A percentile compares a stretch with the other conserved stretches of the same genome.
Conservation (phyloP, 2,329 filamentous ascomycete genomes). For the Fusarium sp. region DNA sequence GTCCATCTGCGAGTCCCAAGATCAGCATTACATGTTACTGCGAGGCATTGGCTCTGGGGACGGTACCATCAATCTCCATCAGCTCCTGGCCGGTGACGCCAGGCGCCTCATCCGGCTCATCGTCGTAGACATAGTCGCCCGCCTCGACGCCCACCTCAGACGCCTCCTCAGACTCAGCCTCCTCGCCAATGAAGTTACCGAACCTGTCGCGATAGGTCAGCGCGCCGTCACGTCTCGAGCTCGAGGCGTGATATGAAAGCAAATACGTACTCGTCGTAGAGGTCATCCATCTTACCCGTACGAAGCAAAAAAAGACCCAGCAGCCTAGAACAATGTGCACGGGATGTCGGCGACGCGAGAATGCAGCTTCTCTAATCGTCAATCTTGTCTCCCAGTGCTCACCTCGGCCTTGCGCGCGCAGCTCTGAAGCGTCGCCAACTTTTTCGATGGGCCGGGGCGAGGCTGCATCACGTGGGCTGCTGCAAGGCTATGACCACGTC, state of each 20-base stretch:
- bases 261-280: conserved; percentile 87
- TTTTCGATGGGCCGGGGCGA: conserved; percentile 45
- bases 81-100: conserved; percentile 82
- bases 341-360: conserved; percentile 35
- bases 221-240: conserved; percentile 29
- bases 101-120: conserved; percentile 77
- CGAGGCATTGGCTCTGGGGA: background rate
- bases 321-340: conserved; percentile 29
- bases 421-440: conserved; percentile 44
- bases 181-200: conserved; percentile 98
- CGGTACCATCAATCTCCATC: conserved; percentile 90
- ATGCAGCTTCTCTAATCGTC: conserved; percentile 41
- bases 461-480: conserved; percentile 44
- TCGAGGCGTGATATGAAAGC: conserved; percentile 11
- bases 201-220: conserved; percentile 72
- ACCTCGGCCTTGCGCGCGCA: conserved; percentile 42
- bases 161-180: conserved; percentile 86
- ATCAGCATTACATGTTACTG: conserved; percentile 17
- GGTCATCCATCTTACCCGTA: conserved; percentile 82
- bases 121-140: conserved; percentile 86
- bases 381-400: conserved; percentile 41
- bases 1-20: conserved; percentile 70
- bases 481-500: conserved; percentile 29
- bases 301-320: conserved; percentile 28
- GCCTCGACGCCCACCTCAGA: conserved; percentile 83